Evolutionary conservation across 2,329 filamentous ascomycete genomes (phyloP).

Genomic region (Endoconidiophora polonica): DNA sequence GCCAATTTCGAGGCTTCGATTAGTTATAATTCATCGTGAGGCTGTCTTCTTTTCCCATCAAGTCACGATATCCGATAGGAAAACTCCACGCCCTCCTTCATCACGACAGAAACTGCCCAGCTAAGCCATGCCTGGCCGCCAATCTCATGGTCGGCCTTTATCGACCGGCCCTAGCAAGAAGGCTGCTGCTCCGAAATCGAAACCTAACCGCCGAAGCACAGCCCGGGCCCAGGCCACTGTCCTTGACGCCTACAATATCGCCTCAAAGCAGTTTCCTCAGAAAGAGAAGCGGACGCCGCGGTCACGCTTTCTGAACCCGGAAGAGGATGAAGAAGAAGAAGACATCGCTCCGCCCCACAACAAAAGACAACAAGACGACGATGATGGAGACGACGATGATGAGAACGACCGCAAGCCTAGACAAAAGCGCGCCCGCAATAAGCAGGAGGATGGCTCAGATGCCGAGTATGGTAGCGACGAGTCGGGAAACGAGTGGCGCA

Average conservation of each 20-base stretch:
- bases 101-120: too few relatives aligned
- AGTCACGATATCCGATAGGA: too few relatives aligned
- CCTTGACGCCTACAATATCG: slow-evolving; percentile 41
- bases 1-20: neutral
- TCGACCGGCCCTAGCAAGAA: slow-evolving; percentile 17
- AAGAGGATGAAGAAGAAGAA: slow-evolving; percentile 17
- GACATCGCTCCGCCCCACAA: slow-evolving; percentile 16
- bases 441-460: slow-evolving; percentile 29
- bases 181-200: neutral
- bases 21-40: too few relatives aligned
- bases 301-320: slow-evolving; percentile 34
- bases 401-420: slow-evolving; percentile 29
- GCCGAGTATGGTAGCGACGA: slow-evolving; percentile 67
- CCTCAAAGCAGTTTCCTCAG: slow-evolving; percentile 33
- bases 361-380: slow-evolving; percentile 24
- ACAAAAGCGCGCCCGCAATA: slow-evolving; percentile 25
- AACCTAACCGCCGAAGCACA: slow-evolving; percentile 27
- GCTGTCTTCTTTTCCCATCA: too few relatives aligned
- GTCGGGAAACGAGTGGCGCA: slow-evolving; percentile 69
- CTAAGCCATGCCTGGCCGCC: slow-evolving; percentile 28
- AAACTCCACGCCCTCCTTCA: too few relatives aligned
- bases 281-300: slow-evolving; percentile 32
- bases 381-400: slow-evolving; percentile 29
- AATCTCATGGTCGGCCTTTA: slow-evolving; percentile 27
- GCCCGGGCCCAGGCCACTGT: slow-evolving; percentile 32